Evolutionary conservation across 768 basidiomycete species (phyloP).

Genomic region (Hebeloma cylindrosporum): DNA sequence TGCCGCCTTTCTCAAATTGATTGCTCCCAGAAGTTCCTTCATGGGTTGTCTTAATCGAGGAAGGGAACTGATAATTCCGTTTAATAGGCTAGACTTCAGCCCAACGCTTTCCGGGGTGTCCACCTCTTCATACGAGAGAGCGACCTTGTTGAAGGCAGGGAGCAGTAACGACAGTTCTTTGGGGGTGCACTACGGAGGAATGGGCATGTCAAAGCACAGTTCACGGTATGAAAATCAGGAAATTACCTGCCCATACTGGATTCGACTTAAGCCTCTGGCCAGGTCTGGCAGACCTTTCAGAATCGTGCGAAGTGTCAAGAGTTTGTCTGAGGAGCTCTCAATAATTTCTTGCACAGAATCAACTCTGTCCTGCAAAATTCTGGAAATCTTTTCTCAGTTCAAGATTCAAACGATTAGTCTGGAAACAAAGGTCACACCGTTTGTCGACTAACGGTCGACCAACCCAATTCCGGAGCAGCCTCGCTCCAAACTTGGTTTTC

Average conservation of each 20-base stretch:
- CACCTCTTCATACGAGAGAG: conserved; percentile 55
- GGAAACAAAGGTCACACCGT: conserved; percentile 46
- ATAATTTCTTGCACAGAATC: conserved; percentile 86
- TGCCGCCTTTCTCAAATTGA: conserved; percentile 62
- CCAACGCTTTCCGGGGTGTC: conserved; percentile 41
- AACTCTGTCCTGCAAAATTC: conserved; percentile 71
- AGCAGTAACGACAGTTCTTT: conserved; percentile 78
- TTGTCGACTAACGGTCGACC: conserved; percentile 80
- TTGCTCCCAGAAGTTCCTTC: conserved; percentile 48
- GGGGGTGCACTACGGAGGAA: conserved; percentile 63
- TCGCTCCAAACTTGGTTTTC: conserved; percentile 84
- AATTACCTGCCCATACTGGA: conserved; percentile 87
- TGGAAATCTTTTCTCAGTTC: too few relatives aligned
- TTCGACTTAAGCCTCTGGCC: conserved; percentile 78
- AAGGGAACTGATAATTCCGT: conserved; percentile 65
- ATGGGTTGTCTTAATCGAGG: conserved; percentile 63
- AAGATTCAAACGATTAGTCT: neutral
- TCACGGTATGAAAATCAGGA: neutral
- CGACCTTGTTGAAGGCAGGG: conserved; percentile 72
- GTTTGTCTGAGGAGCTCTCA: conserved; percentile 54
- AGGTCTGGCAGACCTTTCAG: conserved; percentile 84
- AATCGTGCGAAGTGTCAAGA: conserved; percentile 67
- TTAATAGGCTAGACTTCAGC: conserved; percentile 67
- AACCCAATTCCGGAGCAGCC: conserved; percentile 83
- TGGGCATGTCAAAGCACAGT: neutral